phyloP scores from a whole-genome alignment of 1,284 basidiomycete genomes.

The Pseudozyma thailandica region DNA sequence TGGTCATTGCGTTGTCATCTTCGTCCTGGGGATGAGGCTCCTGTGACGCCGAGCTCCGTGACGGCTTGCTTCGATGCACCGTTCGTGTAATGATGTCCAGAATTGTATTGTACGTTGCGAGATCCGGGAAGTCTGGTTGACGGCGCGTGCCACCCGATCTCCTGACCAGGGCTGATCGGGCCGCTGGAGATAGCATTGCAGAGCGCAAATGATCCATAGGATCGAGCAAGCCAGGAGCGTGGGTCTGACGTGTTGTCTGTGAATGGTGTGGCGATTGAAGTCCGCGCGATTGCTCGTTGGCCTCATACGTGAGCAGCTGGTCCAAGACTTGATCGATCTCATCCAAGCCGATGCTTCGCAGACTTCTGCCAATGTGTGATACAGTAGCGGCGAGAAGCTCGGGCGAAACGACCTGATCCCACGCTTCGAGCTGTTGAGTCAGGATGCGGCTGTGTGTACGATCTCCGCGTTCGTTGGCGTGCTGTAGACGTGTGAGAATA shows the following conservation, averaged over 20 bases:
- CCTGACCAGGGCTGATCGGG: not conserved
- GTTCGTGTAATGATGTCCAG: conserved; percentile 38
- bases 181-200: conserved; percentile 12
- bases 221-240: not conserved
- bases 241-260: not conserved
- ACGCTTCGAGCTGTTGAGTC: conserved; percentile 13
- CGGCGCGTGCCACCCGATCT: not conserved
- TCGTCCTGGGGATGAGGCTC: conserved; percentile 10
- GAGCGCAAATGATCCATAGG: conserved; percentile 5
- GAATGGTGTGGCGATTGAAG: not conserved
- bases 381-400: conserved; percentile 18
- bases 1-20: conserved; percentile 18
- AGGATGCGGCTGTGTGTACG: not conserved
- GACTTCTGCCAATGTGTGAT: conserved; percentile 23
- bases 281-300: conserved; percentile 30
- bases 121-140: conserved; percentile 27
- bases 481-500: conserved; percentile 17
- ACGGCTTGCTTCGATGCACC: conserved; percentile 16
- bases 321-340: conserved; percentile 32
- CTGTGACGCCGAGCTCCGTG: not conserved
- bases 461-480: conserved; percentile 1
- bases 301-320: conserved; percentile 32
- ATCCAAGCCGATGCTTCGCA: conserved; percentile 29
- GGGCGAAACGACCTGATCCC: conserved; percentile 24
- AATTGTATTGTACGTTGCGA: conserved; percentile 45